Evolutionary conservation across 495 filamentous ascomycete species (phyloP), one percentile per base, ranked within the genome.

Genomic region (Tuber borchii): DNA sequence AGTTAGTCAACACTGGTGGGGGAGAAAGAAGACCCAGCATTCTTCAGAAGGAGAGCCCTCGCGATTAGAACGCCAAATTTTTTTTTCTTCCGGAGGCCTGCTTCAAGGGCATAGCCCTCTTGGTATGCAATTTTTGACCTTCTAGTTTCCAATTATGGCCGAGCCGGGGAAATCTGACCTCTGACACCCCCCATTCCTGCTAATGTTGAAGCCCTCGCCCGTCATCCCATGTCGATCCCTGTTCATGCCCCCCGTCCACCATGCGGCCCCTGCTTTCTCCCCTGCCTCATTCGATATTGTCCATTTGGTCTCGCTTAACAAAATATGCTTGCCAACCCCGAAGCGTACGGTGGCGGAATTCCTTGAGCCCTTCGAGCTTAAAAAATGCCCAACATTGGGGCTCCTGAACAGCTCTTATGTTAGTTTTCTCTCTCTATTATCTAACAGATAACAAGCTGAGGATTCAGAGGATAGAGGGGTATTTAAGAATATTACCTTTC

Each of bases 221-320:
- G 43, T 48, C 65, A 45, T 73, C 69, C 45, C 69, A 78, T 45
- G 69, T 68, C 22, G 5, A 65, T 26, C 56, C 56, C 26, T 5
- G n/a, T 65, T 31, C n/a, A 65, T 0, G 56, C 56, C 56, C 56
- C 31, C 45, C 72, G 76, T 75, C 76, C 76, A 56, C 78, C 46
- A 73, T 79, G 73, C 70, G 78, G 78, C 78, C 76, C 78, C 73
- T 79, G 77, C 77, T 79, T 75, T 71, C 69, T 37, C 42, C 0
- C 31, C 7, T 71, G 45, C 65, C n/a, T 19, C 10, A 69, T 37
- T 56, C 39, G 34, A 40, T 42, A 40, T 70, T 40, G 43, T 34
- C 56, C 42, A 75, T 37, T 69, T 37, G 39, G 45, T 46, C 70
- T 73, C 74, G 74, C 71, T 74, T 75, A 75, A 74, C 12, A 61